Conservation (phyloP, 352 stramenopile species). For the Phytophthora hibernalis region DNA sequence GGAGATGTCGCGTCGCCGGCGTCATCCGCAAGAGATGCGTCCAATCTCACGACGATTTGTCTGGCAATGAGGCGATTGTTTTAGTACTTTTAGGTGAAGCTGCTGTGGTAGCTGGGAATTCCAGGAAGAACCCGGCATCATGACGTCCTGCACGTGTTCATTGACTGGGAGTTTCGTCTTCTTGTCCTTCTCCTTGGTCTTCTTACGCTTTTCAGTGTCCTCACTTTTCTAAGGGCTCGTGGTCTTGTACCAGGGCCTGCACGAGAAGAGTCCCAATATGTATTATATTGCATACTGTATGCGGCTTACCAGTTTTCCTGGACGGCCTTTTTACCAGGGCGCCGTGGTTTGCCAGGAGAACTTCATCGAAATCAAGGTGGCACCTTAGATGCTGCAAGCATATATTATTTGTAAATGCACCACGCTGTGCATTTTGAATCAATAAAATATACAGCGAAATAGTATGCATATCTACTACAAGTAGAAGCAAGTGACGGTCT, state of each 20-base stretch:
- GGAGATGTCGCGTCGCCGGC: constrained; percentile 48
- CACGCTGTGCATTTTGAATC: too few relatives aligned
- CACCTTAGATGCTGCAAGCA: too few relatives aligned
- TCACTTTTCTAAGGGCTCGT: constrained; percentile 48
- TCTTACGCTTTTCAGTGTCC: not conserved
- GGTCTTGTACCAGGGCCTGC: constrained; percentile 80
- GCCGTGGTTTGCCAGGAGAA: too few relatives aligned
- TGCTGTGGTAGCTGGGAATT: constrained; percentile 23
- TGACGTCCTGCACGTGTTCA: constrained; percentile 48
- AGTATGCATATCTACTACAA: too few relatives aligned
- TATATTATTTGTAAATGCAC: too few relatives aligned
- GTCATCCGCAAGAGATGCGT: constrained; percentile 58
- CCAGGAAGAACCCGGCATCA: constrained; percentile 50
- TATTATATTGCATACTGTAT: too few relatives aligned
- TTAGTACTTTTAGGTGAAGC: not conserved
- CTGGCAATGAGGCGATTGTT: constrained; percentile 2
- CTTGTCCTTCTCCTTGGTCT: constrained; percentile 2
- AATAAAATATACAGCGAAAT: too few relatives aligned
- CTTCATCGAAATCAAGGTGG: too few relatives aligned
- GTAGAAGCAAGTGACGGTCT: too few relatives aligned
- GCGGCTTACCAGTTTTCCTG: too few relatives aligned
- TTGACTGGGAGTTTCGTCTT: constrained; percentile 28
- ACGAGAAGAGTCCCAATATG: too few relatives aligned
- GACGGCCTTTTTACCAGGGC: too few relatives aligned
- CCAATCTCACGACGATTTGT: constrained; percentile 19